Evolutionary conservation across 768 basidiomycete species (phyloP).

Genomic region (Sarcodon aspratus): DNA sequence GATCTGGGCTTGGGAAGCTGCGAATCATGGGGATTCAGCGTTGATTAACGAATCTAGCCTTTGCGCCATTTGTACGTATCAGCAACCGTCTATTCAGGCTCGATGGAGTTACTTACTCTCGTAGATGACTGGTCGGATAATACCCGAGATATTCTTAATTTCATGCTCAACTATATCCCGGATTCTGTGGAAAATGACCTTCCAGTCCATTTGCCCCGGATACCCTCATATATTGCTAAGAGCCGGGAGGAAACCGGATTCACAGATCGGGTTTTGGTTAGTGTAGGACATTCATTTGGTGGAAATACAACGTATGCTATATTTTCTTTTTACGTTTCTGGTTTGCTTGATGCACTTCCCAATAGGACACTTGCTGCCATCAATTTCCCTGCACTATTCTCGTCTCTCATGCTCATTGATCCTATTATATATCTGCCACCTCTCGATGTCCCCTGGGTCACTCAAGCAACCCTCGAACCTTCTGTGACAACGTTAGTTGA

Average conservation of each 20-base stretch:
- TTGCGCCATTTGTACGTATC: constrained; percentile 44
- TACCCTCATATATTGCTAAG: constrained; percentile 29
- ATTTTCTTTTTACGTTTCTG: neutral
- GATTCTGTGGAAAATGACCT: constrained; percentile 19
- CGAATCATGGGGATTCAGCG: constrained; percentile 80
- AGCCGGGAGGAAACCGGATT: constrained; percentile 38
- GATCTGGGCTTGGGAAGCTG: constrained; percentile 76
- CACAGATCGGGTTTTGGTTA: constrained; percentile 41
- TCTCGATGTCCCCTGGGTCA: neutral
- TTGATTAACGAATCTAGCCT: constrained; percentile 50
- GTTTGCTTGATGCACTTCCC: constrained; percentile 1
- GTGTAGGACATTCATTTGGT: constrained; percentile 78
- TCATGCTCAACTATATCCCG: constrained; percentile 61
- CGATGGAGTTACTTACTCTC: neutral
- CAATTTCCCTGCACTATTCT: constrained; percentile 54
- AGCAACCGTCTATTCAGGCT: neutral
- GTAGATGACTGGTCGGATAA: constrained; percentile 74
- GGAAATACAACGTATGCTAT: constrained; percentile 58
- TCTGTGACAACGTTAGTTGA: constrained; percentile 8
- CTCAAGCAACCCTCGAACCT: neutral
- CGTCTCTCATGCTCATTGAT: constrained; percentile 65
- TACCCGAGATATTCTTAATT: constrained; percentile 67
- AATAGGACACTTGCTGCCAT: constrained; percentile 54
- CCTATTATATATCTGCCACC: constrained; percentile 44
- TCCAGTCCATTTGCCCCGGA: constrained; percentile 41